Evolutionary conservation across 768 basidiomycete genomes (phyloP), one percentile per base, ranked within the genome.

Genomic region (Leccinum imitatum): DNA sequence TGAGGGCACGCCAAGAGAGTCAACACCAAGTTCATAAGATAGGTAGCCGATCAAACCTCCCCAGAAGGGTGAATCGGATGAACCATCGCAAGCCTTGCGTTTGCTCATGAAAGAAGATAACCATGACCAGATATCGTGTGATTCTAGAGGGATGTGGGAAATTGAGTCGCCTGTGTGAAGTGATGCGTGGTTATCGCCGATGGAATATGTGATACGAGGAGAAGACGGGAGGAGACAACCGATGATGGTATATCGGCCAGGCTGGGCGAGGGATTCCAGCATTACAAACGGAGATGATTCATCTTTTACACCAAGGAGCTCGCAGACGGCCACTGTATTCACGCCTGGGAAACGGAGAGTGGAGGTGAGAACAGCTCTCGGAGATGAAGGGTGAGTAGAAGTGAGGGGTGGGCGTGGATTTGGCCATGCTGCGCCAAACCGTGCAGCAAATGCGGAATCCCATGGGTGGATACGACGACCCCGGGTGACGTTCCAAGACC

Each of bases 41-140:
- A 93, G 74, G 60, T 82, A 85, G 9, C 92, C 92, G 23, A 93
- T 73, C 14, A 93, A 76, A 23, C 92, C 92, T 37, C 91, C 92
- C 90, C 91, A 92, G 70, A 93, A 93, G 0, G 91, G 91, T 48
- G 85, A 71, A 10, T 84, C 79, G 7, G 77, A 64, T 46, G 66
- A 66, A 3, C 89, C 88, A 23, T 78, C 78, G 23, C 65, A 60
- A 9, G 80, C 83, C 59, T 77, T 79, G 53, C 76, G 78, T 19
- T 73, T 62, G 35, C 76, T 80, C 87, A 91, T 90, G 73, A 87
- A 91, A n/a, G 75, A 69, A 25, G 83, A 79, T 23, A 91, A 74
- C 89, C 89, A 93, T 41, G 84, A 74, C 91, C 91, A 93, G 35
- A 91, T 77, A 63, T 86, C 83, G 23, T 72, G 68, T n/a, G 75